Base-by-base conservation (phyloP, 441 rosid species). In the Cnidoscolus chayamansa region DNA sequence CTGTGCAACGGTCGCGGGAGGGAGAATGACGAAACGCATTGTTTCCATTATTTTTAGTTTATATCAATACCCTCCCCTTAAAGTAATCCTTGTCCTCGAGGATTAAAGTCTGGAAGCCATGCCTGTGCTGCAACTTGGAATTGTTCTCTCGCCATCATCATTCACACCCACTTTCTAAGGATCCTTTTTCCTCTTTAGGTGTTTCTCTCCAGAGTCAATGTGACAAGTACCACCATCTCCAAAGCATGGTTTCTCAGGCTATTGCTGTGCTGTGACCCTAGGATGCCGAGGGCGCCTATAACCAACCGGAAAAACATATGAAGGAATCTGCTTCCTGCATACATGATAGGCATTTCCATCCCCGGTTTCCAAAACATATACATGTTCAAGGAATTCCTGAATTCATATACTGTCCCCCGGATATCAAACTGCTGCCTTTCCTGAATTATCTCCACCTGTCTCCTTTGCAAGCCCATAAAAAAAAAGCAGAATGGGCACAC, bases 381-480 rank as follows among this genome's bases (percentile, higher is more conserved):
- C 88, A 82, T 83, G 74, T 68, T 77, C 74, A 89, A 65, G 5
- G 80, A 82, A 67, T 70, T 84, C 79, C 84, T 85, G 70, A 87
- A 89, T 58, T 86, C 85, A 62, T 89, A 88, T 53, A 89, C 90
- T 0, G 92, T 83, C 19, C 86, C 87, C 45, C 94, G 82, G 68
- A 89, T 88, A 72, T 89, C 94, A 78, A 89, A 89, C 76, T 88
- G 89, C 74, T 86, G 92, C 50, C 90, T 87, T 72, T 89, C 89
- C 73, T 83, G 88, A 81, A 83, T 81, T 17, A 35, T 72, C 71
- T 81, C 83, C 5, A 86, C 92, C 60, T 80, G 83, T 72, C 84
- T 89, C 81, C 92, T 81, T 82, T 85, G 94, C 77, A 89, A 80
- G 48, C 92, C 92, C 88, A 88, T 84, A 82, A 89, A 89, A 53